Conservation (phyloP, 208 protist genomes). For the Acanthamoeba quina region DNA sequence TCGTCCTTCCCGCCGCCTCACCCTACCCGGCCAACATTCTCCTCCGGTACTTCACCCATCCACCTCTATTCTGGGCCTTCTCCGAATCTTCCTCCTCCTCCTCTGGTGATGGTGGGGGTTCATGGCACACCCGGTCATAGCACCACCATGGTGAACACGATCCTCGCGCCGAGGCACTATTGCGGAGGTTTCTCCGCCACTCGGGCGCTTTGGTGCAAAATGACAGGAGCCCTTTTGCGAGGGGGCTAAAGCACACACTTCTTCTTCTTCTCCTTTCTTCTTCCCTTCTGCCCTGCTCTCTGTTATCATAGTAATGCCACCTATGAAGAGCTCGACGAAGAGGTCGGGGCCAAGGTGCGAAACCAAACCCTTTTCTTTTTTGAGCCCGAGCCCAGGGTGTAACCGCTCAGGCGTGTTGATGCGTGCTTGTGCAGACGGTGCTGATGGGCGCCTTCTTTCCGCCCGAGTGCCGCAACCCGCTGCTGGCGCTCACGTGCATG, state of each 20-base stretch:
- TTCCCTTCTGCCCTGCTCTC: background rate
- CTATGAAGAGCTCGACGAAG: background rate
- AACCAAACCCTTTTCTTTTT: no score
- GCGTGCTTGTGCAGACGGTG: background rate
- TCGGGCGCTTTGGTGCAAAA: no score
- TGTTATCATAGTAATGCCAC: background rate
- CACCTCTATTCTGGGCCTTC: background rate
- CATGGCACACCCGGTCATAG: no score
- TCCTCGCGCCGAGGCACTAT: no score
- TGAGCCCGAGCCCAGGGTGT: no score
- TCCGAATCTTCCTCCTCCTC: background rate
- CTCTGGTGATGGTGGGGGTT: no score
- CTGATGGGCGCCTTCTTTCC: constrained; percentile 48
- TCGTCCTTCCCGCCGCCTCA: background rate
- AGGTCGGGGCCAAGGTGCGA: background rate
- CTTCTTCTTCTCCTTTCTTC: no score
- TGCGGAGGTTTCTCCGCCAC: no score
- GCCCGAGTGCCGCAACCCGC: background rate
- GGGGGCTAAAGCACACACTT: no score
- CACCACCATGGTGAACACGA: no score
- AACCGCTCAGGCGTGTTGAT: no score
- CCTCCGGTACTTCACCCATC: background rate
- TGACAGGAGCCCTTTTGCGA: no score
- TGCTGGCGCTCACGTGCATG: constrained; percentile 26
- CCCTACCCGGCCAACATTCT: constrained; percentile 7